A percentile compares a stretch with the other conserved stretches of the same genome.
phyloP scores from a whole-genome alignment of 1,284 basidiomycete species.

The Chalciporus piperatoides region DNA sequence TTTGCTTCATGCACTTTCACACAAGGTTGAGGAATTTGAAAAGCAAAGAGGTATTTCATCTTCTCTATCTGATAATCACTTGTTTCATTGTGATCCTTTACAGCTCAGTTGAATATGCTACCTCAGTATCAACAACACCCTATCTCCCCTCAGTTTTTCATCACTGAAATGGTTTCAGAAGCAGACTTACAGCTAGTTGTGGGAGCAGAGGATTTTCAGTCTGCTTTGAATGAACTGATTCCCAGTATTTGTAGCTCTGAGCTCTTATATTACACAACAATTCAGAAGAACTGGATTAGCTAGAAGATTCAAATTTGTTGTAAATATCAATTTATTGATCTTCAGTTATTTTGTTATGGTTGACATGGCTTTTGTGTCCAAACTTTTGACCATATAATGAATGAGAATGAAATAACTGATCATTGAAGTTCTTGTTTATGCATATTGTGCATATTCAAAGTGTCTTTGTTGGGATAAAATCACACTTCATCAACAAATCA shows the following conservation, averaged over 20 bases:
- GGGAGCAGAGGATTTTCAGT: constrained; percentile 68
- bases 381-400: too few species aligned
- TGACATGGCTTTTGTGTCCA: too few species aligned
- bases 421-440: too few species aligned
- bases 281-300: constrained; percentile 24
- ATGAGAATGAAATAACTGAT: too few species aligned
- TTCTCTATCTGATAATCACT: not conserved
- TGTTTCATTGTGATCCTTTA: not conserved
- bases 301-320: not conserved
- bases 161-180: constrained; percentile 76
- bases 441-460: too few species aligned
- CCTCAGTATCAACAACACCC: constrained; percentile 56
- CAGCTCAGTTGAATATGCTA: constrained; percentile 50
- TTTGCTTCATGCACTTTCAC: constrained; percentile 92
- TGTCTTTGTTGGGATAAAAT: too few species aligned
- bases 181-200: constrained; percentile 80
- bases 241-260: constrained; percentile 90
- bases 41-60: constrained; percentile 51
- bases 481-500: too few species aligned
- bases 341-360: too few species aligned
- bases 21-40: constrained; percentile 82
- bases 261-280: constrained; percentile 74
- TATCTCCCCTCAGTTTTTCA: constrained; percentile 89
- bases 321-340: too few species aligned
- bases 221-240: constrained; percentile 71